phyloP scores from a whole-genome alignment of 2,329 filamentous ascomycete genomes.

The Trichoderma oligosporum region DNA sequence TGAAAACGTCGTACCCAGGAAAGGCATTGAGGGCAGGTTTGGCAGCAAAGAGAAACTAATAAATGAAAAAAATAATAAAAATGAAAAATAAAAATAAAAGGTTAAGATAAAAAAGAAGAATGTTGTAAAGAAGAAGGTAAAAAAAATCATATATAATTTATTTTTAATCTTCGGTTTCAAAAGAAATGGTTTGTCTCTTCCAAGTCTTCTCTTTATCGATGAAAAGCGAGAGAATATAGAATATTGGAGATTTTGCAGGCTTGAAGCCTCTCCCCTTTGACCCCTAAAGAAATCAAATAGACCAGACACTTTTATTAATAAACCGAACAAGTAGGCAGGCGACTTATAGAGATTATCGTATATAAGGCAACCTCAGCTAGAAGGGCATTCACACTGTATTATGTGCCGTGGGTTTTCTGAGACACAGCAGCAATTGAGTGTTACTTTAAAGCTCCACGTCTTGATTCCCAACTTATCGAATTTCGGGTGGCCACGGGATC shows the following conservation, averaged over 20 bases:
- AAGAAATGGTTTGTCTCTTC: not conserved
- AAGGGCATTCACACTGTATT: too few relatives aligned
- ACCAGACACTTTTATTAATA: too few relatives aligned
- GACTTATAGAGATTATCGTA: too few relatives aligned
- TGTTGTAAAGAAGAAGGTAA: too few relatives aligned
- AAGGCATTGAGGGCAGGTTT: not conserved
- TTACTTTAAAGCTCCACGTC: not conserved
- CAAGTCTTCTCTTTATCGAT: too few relatives aligned
- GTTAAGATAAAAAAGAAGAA: too few relatives aligned
- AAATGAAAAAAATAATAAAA: not conserved
- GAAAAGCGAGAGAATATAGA: not conserved
- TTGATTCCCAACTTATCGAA: not conserved
- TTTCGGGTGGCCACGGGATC: not conserved
- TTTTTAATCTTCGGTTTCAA: too few relatives aligned
- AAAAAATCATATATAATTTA: too few relatives aligned
- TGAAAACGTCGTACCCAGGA: slow-evolving; percentile 2
- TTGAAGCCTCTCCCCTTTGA: not conserved
- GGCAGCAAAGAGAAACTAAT: not conserved
- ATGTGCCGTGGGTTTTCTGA: not conserved
- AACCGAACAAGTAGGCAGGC: too few relatives aligned
- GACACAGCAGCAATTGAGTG: not conserved
- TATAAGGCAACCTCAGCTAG: too few relatives aligned
- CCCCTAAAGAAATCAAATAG: too few relatives aligned
- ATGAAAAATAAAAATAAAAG: too few relatives aligned
- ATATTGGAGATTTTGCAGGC: not conserved